Conservation (phyloP, 495 filamentous ascomycete species). For the Penicillium desertorum region DNA sequence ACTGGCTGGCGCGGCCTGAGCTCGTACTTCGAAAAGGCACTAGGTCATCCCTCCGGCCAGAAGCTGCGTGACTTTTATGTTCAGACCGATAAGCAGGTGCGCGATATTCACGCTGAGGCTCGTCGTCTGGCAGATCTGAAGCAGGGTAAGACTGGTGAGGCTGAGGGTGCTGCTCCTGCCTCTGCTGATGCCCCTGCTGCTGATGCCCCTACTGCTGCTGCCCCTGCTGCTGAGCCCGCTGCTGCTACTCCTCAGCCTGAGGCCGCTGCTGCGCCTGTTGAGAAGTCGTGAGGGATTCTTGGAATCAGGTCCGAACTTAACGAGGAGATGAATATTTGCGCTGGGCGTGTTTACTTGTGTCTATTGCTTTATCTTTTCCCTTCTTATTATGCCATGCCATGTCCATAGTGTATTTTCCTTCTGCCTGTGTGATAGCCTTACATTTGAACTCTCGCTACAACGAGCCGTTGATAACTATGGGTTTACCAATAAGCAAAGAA, state of each 20-base stretch:
- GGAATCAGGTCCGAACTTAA: conserved; percentile 5
- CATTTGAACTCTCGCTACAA: not conserved
- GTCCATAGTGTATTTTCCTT: conserved; percentile 9
- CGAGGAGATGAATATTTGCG: conserved; percentile 3
- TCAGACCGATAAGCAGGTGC: conserved; percentile 75
- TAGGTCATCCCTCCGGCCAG: conserved; percentile 79
- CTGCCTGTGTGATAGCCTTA: not conserved
- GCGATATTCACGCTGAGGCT: conserved; percentile 91
- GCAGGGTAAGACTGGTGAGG: conserved; percentile 59
- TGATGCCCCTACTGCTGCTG: conserved; percentile 14
- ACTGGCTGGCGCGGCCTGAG: conserved; percentile 64
- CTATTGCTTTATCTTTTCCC: conserved; percentile 4
- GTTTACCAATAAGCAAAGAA: not conserved
- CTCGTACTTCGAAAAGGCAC: conserved; percentile 90
- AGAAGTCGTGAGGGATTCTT: conserved; percentile 27
- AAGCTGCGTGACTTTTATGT: conserved; percentile 84
- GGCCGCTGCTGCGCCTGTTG: conserved; percentile 28
- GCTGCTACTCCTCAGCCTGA: conserved; percentile 21
- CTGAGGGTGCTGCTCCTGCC: conserved; percentile 31
- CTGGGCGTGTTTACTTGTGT: not conserved
- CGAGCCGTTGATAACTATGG: not conserved
- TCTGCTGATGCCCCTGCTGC: conserved; percentile 25
- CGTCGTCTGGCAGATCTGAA: conserved; percentile 83
- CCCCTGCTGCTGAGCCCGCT: conserved; percentile 19
- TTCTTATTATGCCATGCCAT: conserved; percentile 8